Evolutionary conservation across 2,329 filamentous ascomycete genomes (phyloP), one percentile per base, ranked within the genome.

Genomic region (Venturia asperata): DNA sequence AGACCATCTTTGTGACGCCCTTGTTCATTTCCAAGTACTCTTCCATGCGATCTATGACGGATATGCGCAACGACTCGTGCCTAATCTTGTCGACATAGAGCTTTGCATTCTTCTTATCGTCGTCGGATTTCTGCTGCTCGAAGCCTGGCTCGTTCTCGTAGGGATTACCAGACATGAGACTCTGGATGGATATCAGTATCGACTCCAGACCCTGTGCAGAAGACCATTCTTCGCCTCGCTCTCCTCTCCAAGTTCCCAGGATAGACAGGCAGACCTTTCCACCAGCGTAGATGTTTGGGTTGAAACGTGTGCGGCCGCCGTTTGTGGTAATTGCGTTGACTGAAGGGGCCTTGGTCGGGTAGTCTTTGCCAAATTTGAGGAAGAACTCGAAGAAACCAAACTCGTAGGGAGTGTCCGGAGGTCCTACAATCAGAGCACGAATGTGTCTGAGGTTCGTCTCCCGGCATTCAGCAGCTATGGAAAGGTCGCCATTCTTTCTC

Each of bases 121-220:
- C 77, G 0, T 82, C 77, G 10, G 84, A 82, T 58, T 87, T 88
- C 15, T 87, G 84, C 67, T 89, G 83, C 74, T 97, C 93, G 70
- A 91, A 97, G 6, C 94, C 94, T 1, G 94, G 94, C 74, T 99
- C 94, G 71, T 97, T 97, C 73, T 94, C 91, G 76, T 96, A 97
- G 0, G 93, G 94, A 70, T 97, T 96, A 37, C 85, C 79, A 0
- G 92, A 96, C 88, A 99, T 92, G 56, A 99, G 81, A 74, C 92
- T 97, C 76, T 99, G 94, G 66, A 99, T 97, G 5, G 93, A 97
- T 64, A 97, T 85, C 61, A 99, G 77, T 61, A 97, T 91, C 0
- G 93, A 97, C 75, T 97, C 94, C 0, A 99, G 81, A 7, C 94
- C 93, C 75, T 97, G 94, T 0, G 93, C 94, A 19, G 92, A 92